Conservation (phyloP, 768 basidiomycete species). For the Porphyrellus cyaneotinctus region DNA sequence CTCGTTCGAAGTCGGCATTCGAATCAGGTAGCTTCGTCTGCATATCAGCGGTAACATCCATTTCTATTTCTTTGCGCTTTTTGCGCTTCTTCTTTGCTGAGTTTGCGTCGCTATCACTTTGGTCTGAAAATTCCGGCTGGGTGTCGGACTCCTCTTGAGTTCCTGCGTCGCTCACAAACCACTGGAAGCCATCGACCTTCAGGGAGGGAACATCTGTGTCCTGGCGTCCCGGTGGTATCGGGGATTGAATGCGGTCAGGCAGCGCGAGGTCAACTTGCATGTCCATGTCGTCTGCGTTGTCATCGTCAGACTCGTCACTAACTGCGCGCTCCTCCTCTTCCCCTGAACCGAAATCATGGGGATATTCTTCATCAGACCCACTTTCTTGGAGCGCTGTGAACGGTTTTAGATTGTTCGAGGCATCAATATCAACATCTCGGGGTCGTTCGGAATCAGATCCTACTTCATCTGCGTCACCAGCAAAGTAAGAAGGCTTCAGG, state of each 20-base stretch:
- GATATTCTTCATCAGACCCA: constrained; percentile 8
- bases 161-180: constrained; percentile 46
- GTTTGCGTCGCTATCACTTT: constrained; percentile 28
- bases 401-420: constrained; percentile 28
- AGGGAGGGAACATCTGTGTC: constrained; percentile 35
- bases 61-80: constrained; percentile 67
- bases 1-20: constrained; percentile 89
- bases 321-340: constrained; percentile 20
- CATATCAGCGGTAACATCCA: constrained; percentile 84
- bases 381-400: constrained; percentile 20
- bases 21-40: constrained; percentile 85
- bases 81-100: constrained; percentile 52
- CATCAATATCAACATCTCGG: constrained; percentile 28
- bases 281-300: constrained; percentile 14
- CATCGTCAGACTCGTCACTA: constrained; percentile 13
- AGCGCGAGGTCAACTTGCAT: constrained; percentile 19
- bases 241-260: not conserved
- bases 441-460: constrained; percentile 28
- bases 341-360: constrained; percentile 7
- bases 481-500: constrained; percentile 86
- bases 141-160: constrained; percentile 35
- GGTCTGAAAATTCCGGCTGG: constrained; percentile 43
- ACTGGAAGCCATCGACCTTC: constrained; percentile 64
- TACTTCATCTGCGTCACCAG: constrained; percentile 49
- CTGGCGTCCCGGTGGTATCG: not conserved